Conservation (phyloP, 2,329 filamentous ascomycete species). For the Phialemonium atrogriseum region DNA sequence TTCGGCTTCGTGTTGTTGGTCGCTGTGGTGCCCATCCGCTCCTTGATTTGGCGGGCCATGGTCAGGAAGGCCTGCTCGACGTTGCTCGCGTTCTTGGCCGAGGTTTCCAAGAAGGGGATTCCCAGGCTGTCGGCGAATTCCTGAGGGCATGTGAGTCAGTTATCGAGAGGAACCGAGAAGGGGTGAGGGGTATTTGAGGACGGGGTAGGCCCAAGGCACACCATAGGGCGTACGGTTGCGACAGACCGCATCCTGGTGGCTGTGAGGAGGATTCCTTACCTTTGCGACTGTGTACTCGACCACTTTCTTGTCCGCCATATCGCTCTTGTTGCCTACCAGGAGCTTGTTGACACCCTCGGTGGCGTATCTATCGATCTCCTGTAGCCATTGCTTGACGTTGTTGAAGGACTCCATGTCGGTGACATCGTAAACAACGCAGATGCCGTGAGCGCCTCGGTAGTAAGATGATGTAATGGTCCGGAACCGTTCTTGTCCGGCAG, state of each 20-base stretch:
- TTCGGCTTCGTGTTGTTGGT: constrained; percentile 98
- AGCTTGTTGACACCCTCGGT: constrained; percentile 99
- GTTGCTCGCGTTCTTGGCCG: constrained; percentile 98
- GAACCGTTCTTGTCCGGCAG: constrained; percentile 98
- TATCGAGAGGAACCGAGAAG: background rate
- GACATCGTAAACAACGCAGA: constrained; percentile 99
- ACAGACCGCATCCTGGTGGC: too few relatives aligned
- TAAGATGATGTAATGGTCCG: constrained; percentile 99
- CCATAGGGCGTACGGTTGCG: too few relatives aligned
- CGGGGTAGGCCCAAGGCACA: background rate
- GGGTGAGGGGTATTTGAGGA: constrained; percentile 1
- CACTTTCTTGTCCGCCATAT: constrained; percentile 99
- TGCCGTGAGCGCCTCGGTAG: constrained; percentile 97
- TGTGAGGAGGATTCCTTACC: constrained; percentile 59
- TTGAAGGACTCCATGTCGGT: constrained; percentile 99
- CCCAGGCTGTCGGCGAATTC: constrained; percentile 98
- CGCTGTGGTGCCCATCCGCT: constrained; percentile 95
- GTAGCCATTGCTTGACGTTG: constrained; percentile 99
- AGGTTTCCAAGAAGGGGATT: constrained; percentile 99
- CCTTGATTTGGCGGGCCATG: constrained; percentile 99
- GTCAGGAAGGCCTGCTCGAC: constrained; percentile 99
- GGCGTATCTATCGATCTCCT: constrained; percentile 98
- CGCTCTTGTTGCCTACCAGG: constrained; percentile 98
- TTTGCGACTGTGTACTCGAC: constrained; percentile 99
- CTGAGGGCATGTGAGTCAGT: constrained; percentile 37